Conservation (phyloP, 2,329 filamentous ascomycete genomes). For the Fusarium decemcellulare region DNA sequence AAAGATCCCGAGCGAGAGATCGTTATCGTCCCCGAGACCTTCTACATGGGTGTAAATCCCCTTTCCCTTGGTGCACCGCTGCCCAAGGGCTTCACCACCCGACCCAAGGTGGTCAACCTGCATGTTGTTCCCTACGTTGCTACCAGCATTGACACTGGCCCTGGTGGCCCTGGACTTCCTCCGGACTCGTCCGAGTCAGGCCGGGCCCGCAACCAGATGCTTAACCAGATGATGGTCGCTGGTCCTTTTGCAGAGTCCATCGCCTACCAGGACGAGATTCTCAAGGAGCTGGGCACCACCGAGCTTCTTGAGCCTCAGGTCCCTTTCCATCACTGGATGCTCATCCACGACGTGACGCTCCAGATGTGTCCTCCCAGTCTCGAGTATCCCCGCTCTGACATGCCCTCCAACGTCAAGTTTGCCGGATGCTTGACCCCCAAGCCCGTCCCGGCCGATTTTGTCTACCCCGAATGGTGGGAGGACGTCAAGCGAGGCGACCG, state of each 20-base stretch:
- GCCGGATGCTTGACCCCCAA: conserved; percentile 58
- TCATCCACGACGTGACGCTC: conserved; percentile 51
- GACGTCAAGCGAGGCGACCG: conserved; percentile 53
- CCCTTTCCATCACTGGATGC: conserved; percentile 48
- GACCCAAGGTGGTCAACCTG: conserved; percentile 56
- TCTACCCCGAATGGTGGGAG: conserved; percentile 62
- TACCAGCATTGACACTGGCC: conserved; percentile 55
- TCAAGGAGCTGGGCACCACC: conserved; percentile 50
- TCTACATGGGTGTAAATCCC: conserved; percentile 55
- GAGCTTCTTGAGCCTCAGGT: conserved; percentile 24
- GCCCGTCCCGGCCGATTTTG: conserved; percentile 44
- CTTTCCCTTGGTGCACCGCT: conserved; percentile 55
- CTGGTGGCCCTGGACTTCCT: conserved; percentile 55
- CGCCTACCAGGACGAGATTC: conserved; percentile 42
- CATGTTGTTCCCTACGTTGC: conserved; percentile 55
- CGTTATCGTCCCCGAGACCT: conserved; percentile 59
- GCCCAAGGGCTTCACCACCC: conserved; percentile 53
- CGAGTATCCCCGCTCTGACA: conserved; percentile 55
- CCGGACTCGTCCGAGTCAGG: conserved; percentile 55
- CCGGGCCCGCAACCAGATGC: conserved; percentile 50
- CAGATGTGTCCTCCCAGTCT: conserved; percentile 56
- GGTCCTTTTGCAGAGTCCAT: conserved; percentile 42
- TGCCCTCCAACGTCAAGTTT: conserved; percentile 57
- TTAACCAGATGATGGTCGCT: conserved; percentile 42
- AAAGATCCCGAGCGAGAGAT: conserved; percentile 54